A percentile compares a stretch with the other conserved stretches of the same genome.
Evolutionary conservation across 495 filamentous ascomycete species (phyloP).

Genomic region (Talaromyces thailandensis): DNA sequence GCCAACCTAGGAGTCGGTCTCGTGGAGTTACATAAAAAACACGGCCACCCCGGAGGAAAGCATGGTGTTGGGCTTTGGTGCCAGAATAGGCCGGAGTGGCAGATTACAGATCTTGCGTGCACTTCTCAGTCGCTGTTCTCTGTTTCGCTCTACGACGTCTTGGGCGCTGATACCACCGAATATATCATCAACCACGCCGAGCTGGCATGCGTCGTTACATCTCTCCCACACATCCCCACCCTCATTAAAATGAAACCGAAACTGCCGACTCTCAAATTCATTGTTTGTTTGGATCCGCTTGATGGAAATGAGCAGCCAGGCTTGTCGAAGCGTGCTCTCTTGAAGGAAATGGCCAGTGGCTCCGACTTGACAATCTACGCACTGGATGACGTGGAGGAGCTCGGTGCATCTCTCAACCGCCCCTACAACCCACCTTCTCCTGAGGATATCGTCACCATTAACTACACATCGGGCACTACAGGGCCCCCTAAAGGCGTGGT

Average conservation of each 20-base stretch:
- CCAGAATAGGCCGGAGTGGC: constrained; percentile 95
- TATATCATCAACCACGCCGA: constrained; percentile 91
- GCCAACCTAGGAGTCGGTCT: constrained; percentile 82
- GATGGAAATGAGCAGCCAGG: constrained; percentile 71
- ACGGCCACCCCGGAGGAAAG: constrained; percentile 51
- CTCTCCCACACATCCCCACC: constrained; percentile 75
- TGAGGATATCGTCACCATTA: constrained; percentile 82
- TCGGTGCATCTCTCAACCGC: constrained; percentile 60
- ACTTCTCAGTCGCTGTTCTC: constrained; percentile 82
- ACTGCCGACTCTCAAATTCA: constrained; percentile 74
- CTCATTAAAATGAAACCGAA: constrained; percentile 75
- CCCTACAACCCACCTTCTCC: constrained; percentile 59
- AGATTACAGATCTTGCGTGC: constrained; percentile 90
- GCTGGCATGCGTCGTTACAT: constrained; percentile 66
- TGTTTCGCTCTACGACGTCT: constrained; percentile 93
- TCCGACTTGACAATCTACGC: constrained; percentile 68
- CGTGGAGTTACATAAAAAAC: constrained; percentile 67
- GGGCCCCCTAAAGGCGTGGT: constrained; percentile 91
- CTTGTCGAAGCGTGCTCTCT: constrained; percentile 65
- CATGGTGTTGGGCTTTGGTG: constrained; percentile 91
- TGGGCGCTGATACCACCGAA: constrained; percentile 82
- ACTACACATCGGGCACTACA: constrained; percentile 96
- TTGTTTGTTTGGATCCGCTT: constrained; percentile 82
- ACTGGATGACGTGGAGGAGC: constrained; percentile 65
- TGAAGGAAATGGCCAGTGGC: constrained; percentile 63